Evolutionary conservation across 352 stramenopile genomes (phyloP).

Genomic region (Phytophthora boehmeriae): DNA sequence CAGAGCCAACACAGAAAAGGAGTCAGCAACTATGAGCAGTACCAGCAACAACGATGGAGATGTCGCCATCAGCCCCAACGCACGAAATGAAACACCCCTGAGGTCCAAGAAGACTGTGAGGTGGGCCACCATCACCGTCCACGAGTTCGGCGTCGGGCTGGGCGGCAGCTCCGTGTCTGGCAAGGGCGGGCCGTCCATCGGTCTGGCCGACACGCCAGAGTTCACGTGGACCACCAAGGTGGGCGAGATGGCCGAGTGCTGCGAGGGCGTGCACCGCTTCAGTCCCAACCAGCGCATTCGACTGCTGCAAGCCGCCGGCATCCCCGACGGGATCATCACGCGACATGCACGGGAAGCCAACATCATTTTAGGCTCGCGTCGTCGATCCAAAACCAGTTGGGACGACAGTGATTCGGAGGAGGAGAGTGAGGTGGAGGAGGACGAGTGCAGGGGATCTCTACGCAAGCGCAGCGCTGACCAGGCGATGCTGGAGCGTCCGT

Average conservation of each 20-base stretch:
- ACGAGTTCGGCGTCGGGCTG: constrained; percentile 68
- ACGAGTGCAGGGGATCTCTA: constrained; percentile 7
- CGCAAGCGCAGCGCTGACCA: constrained; percentile 57
- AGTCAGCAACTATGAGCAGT: not conserved
- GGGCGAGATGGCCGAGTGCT: constrained; percentile 68
- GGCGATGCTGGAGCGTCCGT: constrained; percentile 47
- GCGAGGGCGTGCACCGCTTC: constrained; percentile 70
- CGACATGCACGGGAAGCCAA: constrained; percentile 66
- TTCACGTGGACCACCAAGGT: constrained; percentile 76
- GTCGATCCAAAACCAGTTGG: constrained; percentile 35
- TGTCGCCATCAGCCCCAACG: not conserved
- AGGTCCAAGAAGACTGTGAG: constrained; percentile 36
- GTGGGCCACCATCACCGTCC: constrained; percentile 52
- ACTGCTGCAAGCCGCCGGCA: constrained; percentile 56
- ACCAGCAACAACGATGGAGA: not conserved
- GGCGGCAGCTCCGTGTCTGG: constrained; percentile 61
- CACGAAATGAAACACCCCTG: not conserved
- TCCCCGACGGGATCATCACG: constrained; percentile 71
- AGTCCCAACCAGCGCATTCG: constrained; percentile 60
- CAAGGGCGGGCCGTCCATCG: constrained; percentile 65
- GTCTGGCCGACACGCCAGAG: constrained; percentile 54
- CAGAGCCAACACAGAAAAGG: constrained; percentile 13
- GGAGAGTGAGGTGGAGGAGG: constrained; percentile 19
- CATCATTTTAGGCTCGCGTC: constrained; percentile 68
- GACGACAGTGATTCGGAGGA: constrained; percentile 22